These are phyloP conservation scores for Nothophytophthora sp. DNA, from an alignment of 352 stramenopile species.

Conservation along the genomic window DNA sequence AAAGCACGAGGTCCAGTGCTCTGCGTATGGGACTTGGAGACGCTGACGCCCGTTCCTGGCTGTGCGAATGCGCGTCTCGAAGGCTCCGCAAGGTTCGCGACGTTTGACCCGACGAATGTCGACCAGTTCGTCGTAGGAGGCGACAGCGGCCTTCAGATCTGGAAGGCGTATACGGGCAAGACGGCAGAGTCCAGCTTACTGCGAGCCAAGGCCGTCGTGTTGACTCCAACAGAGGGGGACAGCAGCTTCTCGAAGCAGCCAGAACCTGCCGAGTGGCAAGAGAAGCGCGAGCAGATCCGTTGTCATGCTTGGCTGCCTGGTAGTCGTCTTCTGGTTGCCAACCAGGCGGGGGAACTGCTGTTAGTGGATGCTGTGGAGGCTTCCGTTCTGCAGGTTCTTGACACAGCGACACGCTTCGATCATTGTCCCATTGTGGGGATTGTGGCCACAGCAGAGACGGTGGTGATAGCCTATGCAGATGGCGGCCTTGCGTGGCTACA, in stretches of 20 bases:
- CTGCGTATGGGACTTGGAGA: slow-evolving; percentile 71
- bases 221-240: too few relatives aligned
- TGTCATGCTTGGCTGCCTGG: slow-evolving; percentile 64
- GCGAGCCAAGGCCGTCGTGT: slow-evolving; percentile 23
- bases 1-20: slow-evolving; percentile 19
- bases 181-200: slow-evolving; percentile 28
- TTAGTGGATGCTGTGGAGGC: slow-evolving; percentile 41
- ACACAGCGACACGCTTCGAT: slow-evolving; percentile 29
- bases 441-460: slow-evolving; percentile 53
- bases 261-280: slow-evolving; percentile 42
- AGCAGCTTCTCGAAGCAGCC: slow-evolving; percentile 2
- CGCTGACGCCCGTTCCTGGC: slow-evolving; percentile 45
- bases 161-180: slow-evolving; percentile 61
- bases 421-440: slow-evolving; percentile 43
- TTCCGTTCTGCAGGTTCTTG: slow-evolving; percentile 33
- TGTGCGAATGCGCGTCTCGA: slow-evolving; percentile 22
- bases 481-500: slow-evolving; percentile 52
- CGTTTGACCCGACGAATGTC: slow-evolving; percentile 66
- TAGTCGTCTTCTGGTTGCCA: slow-evolving; percentile 46
- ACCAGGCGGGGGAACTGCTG: slow-evolving; percentile 54
- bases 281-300: slow-evolving; percentile 45
- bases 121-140: slow-evolving; percentile 70
- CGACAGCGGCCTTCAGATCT: slow-evolving; percentile 64
- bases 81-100: slow-evolving; percentile 42
- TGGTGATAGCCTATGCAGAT: slow-evolving; percentile 53